Evolutionary conservation across 2,329 filamentous ascomycete genomes (phyloP), one percentile per base, ranked within the genome.

Genomic region (Penicillium brevicompactum): DNA sequence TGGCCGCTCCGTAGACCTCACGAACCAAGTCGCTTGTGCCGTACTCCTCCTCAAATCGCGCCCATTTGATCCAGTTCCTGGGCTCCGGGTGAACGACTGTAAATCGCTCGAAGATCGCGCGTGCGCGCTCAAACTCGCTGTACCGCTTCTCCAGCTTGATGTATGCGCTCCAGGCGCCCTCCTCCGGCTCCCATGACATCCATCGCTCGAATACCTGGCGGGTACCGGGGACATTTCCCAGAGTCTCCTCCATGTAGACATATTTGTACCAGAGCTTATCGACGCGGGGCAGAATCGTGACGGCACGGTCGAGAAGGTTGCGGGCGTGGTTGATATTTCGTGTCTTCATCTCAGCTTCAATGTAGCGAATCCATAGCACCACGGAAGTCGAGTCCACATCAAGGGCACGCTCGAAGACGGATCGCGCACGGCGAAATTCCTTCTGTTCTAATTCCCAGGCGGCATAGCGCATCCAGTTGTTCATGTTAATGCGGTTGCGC

Each of bases 191-290:
- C 94, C 94, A 99, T 59, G 90, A 88, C 89, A 99, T 93, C 94
- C 94, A 99, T 44, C 94, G 84, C 77, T 99, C 94, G 71, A 97
- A 99, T 0, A 97, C 91, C 66, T 96, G 91, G 55, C 94, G 82
- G 2, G 92, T 95, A 34, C 93, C 94, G 3, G 92, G 87, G 46
- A 99, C 87, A 68, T 99, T 97, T 6, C 92, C 92, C 51, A 99
- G 83, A 77, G 93, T 97, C 82, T 99, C 94, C 78, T 97, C 93
- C 89, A 96, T 95, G 73, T 96, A 96, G 24, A 96, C 91, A 80
- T 97, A 99, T 74, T 97, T 97, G 80, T 96, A 99, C 94, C 94
- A 99, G 32, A 99, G 79, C 81, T 97, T 97, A 73, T 97, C 92
- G 40, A 97, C 85, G 54, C 94, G 83, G 5, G 94, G 94, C 38